Base-by-base conservation (phyloP, 1,284 basidiomycete species). In the Thelephora terrestris region DNA sequence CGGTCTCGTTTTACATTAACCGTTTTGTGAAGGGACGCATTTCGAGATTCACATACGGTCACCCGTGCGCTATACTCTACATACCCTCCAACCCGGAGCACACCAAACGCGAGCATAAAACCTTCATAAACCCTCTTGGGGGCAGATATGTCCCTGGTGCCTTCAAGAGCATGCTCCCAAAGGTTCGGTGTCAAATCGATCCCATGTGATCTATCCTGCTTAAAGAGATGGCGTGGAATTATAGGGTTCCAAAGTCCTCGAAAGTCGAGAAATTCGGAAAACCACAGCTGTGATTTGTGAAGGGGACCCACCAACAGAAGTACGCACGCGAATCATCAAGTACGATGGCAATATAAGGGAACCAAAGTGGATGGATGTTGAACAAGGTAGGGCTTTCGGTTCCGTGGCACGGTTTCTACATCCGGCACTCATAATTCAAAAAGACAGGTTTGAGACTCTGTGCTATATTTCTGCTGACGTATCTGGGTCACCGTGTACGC, bases 401-500 rank as follows among this genome's bases (percentile, higher is more conserved):
- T 4, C 18, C n/a, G 37, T 39, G 2, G n/a, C 17, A 2, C n/a
- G 2, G 21, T 23, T 7, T 2, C n/a, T n/a, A 18, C 7, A 9
- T 39, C n/a, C n/a, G n/a, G n/a, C n/a, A 23, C 23, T 39, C 37
- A 14, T 43, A 27, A 7, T 16, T 16, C 35, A 27, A 4, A 71
- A 5, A 77, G 75, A 64, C 2, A 62, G 64, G 52, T 78, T 69
- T 53, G 55, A 62, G 1, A 67, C 62, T 16, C 51, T 77, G 3
- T 78, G 75, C 51, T 69, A 60, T 0, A 55, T 78, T 1, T 53
- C 58, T 25, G 69, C 66, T 2, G 68, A 77, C 45, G 66, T 69
- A 0, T 63, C 67, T 0, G 50, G 57, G n/a, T 58, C 71, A 4
- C 55, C 58, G 17, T 5, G n/a, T 18, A 23, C 23, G 9, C n/a